Conservation (phyloP, 495 filamentous ascomycete species). For the Trichoderma orchidacearum region DNA sequence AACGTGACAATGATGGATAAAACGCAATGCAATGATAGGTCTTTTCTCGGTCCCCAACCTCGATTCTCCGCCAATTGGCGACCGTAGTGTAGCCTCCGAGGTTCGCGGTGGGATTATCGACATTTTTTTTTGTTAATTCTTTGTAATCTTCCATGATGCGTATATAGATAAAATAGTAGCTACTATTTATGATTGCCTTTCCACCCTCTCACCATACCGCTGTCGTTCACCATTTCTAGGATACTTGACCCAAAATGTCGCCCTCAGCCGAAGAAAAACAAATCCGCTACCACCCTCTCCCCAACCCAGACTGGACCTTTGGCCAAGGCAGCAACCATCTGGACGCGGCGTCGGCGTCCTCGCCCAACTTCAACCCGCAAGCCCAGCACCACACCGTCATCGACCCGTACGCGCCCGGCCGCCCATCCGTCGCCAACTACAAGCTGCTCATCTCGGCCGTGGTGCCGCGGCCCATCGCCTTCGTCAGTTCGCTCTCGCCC, state of each 20-base stretch:
- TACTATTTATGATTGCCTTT: too few relatives aligned
- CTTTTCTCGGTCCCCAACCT: too few relatives aligned
- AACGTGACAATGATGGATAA: too few relatives aligned
- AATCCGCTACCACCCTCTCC: slow-evolving; percentile 24
- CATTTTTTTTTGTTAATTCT: too few relatives aligned
- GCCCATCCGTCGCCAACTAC: slow-evolving; percentile 65
- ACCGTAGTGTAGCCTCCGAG: too few relatives aligned
- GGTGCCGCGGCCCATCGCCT: slow-evolving; percentile 63
- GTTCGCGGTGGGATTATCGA: too few relatives aligned
- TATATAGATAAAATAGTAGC: too few relatives aligned
- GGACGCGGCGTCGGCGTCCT: slow-evolving; percentile 18
- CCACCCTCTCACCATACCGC: too few relatives aligned
- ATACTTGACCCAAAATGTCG: neutral
- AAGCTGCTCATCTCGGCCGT: slow-evolving; percentile 83
- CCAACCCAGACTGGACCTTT: slow-evolving; percentile 59
- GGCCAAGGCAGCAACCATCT: slow-evolving; percentile 57
- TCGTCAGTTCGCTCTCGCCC: slow-evolving; percentile 34
- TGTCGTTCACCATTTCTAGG: too few relatives aligned
- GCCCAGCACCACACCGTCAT: slow-evolving; percentile 53
- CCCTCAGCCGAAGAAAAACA: neutral
- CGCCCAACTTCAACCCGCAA: slow-evolving; percentile 31
- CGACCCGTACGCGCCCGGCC: slow-evolving; percentile 62
- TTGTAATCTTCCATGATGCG: too few relatives aligned
- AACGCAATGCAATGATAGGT: too few relatives aligned
- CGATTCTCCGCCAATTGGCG: too few relatives aligned